Base-by-base conservation (phyloP, 2,329 filamentous ascomycete species). In the Beauveria brongniartii region DNA sequence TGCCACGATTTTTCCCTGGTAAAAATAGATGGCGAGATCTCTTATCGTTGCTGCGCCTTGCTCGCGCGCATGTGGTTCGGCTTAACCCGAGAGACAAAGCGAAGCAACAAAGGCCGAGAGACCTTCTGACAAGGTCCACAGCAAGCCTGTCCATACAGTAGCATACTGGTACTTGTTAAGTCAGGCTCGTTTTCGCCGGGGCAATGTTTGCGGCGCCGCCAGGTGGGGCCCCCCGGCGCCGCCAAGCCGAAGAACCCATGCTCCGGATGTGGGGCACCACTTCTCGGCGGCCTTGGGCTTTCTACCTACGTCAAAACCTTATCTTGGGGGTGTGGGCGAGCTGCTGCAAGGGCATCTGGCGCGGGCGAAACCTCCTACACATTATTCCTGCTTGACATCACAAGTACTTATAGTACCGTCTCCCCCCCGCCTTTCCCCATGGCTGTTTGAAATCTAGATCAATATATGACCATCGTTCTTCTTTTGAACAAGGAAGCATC, bases 341-440 rank as follows among this genome's bases (percentile, higher is more conserved):
- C 5, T 37, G 30, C 30, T 44, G 22, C 52, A 55, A 55, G 52
- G 51, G 37, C 40, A 55, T 55, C 52, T 44, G 18, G 48, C 16
- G 26, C 40, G 26, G 18, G 48, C 16, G 26, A 26, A 16, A 16
- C 28, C 9, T 8, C 37, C 34, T 12, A 14, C 34, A 37, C 34
- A 12, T 37, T 37, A 37, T 37, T 37, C 10, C 34, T 44, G 12
- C 16, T n/a, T 30, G 16, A 6, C 12, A 55, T 10, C 24, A 46
- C 47, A 44, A 59, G 26, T 59, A 59, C 56, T 59, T 59, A 59
- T 50, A 58, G 28, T 14, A 41, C 30, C 34, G 34, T 6, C 20
- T 51, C 22, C 55, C 55, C 46, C 44, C 34, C 34, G 34, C 44
- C 46, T 37, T 43, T 26, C 22, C 34, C 28, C 18, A 26, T 6